Base-by-base conservation (phyloP, 2,329 filamentous ascomycete species). In the Trichoderma guizhouense region DNA sequence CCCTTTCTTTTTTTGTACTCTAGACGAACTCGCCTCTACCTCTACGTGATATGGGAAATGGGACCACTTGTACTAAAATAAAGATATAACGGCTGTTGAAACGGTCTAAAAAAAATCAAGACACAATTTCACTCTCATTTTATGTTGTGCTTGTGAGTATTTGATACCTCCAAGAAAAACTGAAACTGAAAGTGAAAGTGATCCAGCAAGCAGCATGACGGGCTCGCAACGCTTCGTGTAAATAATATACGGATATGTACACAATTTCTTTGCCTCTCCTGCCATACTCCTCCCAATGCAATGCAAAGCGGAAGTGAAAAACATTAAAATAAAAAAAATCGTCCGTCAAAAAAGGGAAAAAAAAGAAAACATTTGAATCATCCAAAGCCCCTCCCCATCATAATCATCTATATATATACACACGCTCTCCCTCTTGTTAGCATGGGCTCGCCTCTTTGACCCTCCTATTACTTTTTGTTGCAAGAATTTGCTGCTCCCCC, bases 11-110 rank as follows among this genome's bases (percentile, higher is more conserved):
- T 61, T 43, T 30, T 71, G 66, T 72, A 72, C 32, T 43, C 21
- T 72, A 72, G 71, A 72, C 51, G 36, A 66, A 70, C 57, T 70
- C 65, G 43, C 71, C 67, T 53, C 67, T 72, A 58, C 47, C 66
- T 53, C 67, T 72, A 60, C 47, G 47, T 60, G 57, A 21, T 53
- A 53, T 57, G 53, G 53, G 43, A 26, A 32, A 66, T 66, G 34
- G 26, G 21, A 62, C 39, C 26, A 14, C n/a, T n/a, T 32, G 15
- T 55, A 26, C n/a, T 15, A 30, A 30, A 32, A 8, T 53, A 69
- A 43, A 34, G n/a, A 21, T 21, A 60, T n/a, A 21, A 9, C 34
- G 39, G 39, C 39, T 18, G 7, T 32, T 32, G 1, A 2, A 32
- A 28, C 15, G 18, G 47, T 43, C 28, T 26, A 57, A 51, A 51